phyloP scores from a whole-genome alignment of 179 eudicot genomes.

The Spinacia oleracea region DNA sequence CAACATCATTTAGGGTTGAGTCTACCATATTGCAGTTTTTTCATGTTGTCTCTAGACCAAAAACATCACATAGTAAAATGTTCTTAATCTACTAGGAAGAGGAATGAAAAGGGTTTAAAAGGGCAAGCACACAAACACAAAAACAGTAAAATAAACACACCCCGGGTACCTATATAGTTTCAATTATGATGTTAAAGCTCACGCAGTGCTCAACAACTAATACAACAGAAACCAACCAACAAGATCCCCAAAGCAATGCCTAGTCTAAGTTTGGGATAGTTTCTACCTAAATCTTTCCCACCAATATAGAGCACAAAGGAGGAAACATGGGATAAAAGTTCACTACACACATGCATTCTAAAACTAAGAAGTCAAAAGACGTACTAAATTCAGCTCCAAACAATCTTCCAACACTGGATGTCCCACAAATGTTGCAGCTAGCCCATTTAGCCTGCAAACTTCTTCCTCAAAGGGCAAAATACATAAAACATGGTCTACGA shows the following conservation, averaged over 20 bases:
- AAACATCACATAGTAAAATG: background rate
- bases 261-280: background rate
- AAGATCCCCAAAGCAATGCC: background rate
- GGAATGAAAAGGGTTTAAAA: slow-evolving; percentile 1
- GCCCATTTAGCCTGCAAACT: slow-evolving; percentile 66
- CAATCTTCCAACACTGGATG: slow-evolving; percentile 88
- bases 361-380: slow-evolving; percentile 5
- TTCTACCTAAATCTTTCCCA: too few relatives aligned
- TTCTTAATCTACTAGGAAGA: background rate
- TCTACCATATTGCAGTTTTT: too few relatives aligned
- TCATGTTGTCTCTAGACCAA: background rate
- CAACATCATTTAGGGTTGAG: too few relatives aligned
- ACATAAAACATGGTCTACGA: slow-evolving; percentile 86
- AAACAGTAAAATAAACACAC: background rate
- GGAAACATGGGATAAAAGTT: background rate
- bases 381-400: slow-evolving; percentile 55
- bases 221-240: background rate
- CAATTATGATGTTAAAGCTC: slow-evolving; percentile 1
- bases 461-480: slow-evolving; percentile 88
- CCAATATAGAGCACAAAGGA: background rate
- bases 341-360: background rate
- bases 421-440: slow-evolving; percentile 86
- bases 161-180: background rate
- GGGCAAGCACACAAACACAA: background rate
- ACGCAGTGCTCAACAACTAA: background rate